A percentile compares a stretch with the other conserved stretches of the same genome.
Evolutionary conservation across 371 early-diverging fungal species (phyloP).

Genomic region (Gilbertella persicaria): DNA sequence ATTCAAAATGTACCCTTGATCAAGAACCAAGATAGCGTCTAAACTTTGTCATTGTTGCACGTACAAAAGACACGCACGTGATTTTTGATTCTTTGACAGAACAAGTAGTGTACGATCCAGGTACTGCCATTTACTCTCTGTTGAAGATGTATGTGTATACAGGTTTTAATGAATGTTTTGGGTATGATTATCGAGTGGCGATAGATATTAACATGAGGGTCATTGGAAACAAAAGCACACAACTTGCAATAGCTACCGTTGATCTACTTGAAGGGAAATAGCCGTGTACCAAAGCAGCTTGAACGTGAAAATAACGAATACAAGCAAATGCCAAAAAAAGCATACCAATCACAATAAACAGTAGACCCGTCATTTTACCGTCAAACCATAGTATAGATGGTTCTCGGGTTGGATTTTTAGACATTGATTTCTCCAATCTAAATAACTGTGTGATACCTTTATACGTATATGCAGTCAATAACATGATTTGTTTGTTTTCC

Average conservation of each 20-base stretch:
- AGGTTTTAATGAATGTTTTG: too few species aligned
- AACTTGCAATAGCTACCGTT: slow-evolving; percentile 48
- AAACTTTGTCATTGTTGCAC: too few species aligned
- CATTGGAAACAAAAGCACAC: slow-evolving; percentile 39
- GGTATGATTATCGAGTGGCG: slow-evolving; percentile 5
- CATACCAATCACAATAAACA: slow-evolving; percentile 66
- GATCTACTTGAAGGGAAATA: slow-evolving; percentile 75
- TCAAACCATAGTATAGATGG: slow-evolving; percentile 12
- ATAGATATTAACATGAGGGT: slow-evolving; percentile 18
- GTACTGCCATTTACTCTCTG: too few species aligned
- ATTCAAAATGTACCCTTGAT: too few species aligned
- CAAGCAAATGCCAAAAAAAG: slow-evolving; percentile 64
- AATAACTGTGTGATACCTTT: slow-evolving; percentile 76
- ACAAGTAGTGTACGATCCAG: too few species aligned
- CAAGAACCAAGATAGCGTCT: too few species aligned
- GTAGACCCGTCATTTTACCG: slow-evolving; percentile 50
- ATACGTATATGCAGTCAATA: slow-evolving; percentile 4
- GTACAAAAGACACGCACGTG: too few species aligned
- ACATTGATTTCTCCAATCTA: slow-evolving; percentile 47
- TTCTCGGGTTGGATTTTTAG: slow-evolving; percentile 14
- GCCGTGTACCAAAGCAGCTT: slow-evolving; percentile 65
- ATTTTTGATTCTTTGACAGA: too few species aligned
- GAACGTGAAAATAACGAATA: slow-evolving; percentile 73
- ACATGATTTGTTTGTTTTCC: not conserved
- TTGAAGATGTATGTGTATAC: too few species aligned